Percentiles rank a stretch among this genome's conserved stretches.
phyloP scores from a whole-genome alignment of 225 moss, liverwort and hornwort species.

The Takakia lepidozioides region DNA sequence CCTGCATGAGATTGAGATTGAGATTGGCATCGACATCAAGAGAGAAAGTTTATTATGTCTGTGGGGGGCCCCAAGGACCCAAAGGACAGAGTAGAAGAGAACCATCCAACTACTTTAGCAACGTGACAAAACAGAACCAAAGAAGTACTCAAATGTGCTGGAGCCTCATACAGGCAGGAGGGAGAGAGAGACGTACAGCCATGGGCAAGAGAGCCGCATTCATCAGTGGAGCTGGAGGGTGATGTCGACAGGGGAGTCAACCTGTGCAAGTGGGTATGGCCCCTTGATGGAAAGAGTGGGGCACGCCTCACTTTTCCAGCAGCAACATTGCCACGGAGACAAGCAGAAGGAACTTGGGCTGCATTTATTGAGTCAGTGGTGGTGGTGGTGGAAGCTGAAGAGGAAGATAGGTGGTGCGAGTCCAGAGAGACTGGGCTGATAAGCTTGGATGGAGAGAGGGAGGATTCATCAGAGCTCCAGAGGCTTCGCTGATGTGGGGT shows the following conservation, averaged over 20 bases:
- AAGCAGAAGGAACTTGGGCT: conserved; percentile 12
- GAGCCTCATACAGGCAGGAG: too few species aligned
- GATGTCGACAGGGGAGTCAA: neutral
- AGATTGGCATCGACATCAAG: too few species aligned
- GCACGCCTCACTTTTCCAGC: conserved; percentile 34
- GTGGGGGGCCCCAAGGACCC: too few species aligned
- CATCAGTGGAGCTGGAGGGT: conserved; percentile 1
- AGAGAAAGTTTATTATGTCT: too few species aligned
- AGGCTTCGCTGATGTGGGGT: conserved; percentile 22
- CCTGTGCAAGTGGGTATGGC: conserved; percentile 3
- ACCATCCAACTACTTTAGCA: too few species aligned
- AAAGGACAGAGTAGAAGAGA: too few species aligned
- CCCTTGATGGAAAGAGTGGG: conserved; percentile 20
- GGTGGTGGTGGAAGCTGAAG: conserved; percentile 40
- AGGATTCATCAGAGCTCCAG: conserved; percentile 27
- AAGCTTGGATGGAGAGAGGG: too few species aligned
- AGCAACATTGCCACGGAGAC: conserved; percentile 13
- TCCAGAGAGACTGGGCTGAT: conserved; percentile 44
- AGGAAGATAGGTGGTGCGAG: conserved; percentile 32
- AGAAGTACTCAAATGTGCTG: too few species aligned
- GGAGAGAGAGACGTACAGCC: conserved; percentile 12
- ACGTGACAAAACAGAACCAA: too few species aligned
- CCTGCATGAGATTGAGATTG: too few species aligned
- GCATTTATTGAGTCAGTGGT: conserved; percentile 27
- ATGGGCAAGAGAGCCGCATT: conserved; percentile 8